Evolutionary conservation across 768 basidiomycete species (phyloP), one percentile per base, ranked within the genome.

Genomic region (Tulasnella sp.): DNA sequence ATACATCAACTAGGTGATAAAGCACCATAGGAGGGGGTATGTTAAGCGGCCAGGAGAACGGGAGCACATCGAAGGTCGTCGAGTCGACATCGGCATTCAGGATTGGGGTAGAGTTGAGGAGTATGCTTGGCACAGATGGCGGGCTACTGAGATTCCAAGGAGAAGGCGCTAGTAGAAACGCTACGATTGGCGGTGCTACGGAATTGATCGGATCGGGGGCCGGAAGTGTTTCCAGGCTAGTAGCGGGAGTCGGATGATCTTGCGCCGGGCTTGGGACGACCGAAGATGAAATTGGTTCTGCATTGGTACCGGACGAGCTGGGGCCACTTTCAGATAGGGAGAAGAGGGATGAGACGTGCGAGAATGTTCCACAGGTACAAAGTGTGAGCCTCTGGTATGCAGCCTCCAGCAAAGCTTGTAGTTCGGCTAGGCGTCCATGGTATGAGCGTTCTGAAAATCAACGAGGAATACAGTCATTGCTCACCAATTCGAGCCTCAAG

Each of bases 1-100:
- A 81, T 22, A 48, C 24, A 7, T 81, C 81, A 42, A 81, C 73
- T 0, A 81, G 72, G 79, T 76, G 78, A 60, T 72, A 22, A 41
- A 73, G 79, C 2, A 80, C 50, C 72, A 20, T 31, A 46, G 75
- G 82, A 12, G 79, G 77, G 20, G 72, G 82, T 31, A 77, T 75
- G n/a, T 54, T 73, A 28, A 54, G 22, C 9, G 78, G 82, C 75
- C 69, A 82, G 18, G 72, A 28, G 5, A 6, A 44, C 6, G 48
- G 76, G 40, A 2, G 75, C 14, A 42, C 14, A 40, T 14, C 41
- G 12, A 48, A 48, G 40, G 12, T 4, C 3, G 11, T n/a, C 54
- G 54, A n/a, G n/a, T n/a, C 14, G 24, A 31, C 4, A 14, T 40
- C 31, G 14, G 0, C 42, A 40, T 5, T 41, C 42, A 8, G n/a